phyloP scores from a whole-genome alignment of 306 rosid genomes.

The Astragalus membranaceus region DNA sequence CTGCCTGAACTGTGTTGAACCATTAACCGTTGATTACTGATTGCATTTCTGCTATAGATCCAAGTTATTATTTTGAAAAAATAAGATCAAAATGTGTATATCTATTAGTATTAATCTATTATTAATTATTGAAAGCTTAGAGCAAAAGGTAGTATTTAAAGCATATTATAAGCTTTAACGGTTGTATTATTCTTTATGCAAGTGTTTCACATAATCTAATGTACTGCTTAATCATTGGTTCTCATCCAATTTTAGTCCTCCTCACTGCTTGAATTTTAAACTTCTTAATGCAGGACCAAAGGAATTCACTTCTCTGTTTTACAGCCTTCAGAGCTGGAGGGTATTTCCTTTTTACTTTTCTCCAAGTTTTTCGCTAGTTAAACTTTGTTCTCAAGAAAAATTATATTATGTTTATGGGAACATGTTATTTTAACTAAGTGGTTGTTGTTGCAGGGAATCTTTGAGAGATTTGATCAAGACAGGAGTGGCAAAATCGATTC shows the following conservation, averaged over 20 bases:
- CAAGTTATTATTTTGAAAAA: neutral
- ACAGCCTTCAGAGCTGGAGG: slow-evolving; percentile 96
- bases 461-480: slow-evolving; percentile 84
- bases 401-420: neutral
- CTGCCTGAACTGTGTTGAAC: neutral
- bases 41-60: neutral
- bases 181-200: neutral
- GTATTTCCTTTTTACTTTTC: slow-evolving; percentile 24
- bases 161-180: neutral
- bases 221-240: neutral
- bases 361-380: neutral
- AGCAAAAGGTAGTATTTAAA: neutral
- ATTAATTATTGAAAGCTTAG: neutral
- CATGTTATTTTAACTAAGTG: neutral
- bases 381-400: neutral
- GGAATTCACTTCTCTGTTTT: slow-evolving; percentile 79
- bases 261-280: neutral
- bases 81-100: neutral
- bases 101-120: neutral
- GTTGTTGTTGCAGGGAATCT: slow-evolving; percentile 46
- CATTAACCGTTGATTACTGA: neutral
- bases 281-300: slow-evolving; percentile 65
- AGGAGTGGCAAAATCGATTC: slow-evolving; percentile 84
- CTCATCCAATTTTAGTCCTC: neutral
- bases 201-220: neutral